Conservation (phyloP, 345 rosid species). For the Kandelia obovata region DNA sequence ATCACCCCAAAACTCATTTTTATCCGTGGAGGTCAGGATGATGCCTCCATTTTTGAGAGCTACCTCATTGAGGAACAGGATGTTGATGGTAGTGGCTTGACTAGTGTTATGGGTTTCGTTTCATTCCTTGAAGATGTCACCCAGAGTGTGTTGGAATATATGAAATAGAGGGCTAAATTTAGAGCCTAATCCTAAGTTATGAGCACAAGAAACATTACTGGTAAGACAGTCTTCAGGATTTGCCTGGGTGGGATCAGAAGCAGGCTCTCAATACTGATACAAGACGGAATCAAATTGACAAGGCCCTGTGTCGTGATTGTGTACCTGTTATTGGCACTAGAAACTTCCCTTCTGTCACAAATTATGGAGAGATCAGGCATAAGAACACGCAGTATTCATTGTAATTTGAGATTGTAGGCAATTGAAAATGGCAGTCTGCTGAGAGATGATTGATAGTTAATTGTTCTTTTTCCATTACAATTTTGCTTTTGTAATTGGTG, state of each 20-base stretch:
- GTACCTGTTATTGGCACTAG: constrained; percentile 3
- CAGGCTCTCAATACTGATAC: too few relatives aligned
- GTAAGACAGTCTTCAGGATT: too few relatives aligned
- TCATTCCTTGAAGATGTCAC: constrained; percentile 86
- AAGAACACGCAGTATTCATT: constrained; percentile 6
- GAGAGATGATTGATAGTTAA: too few relatives aligned
- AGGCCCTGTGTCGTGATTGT: background rate
- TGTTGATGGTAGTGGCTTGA: constrained; percentile 80
- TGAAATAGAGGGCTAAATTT: constrained; percentile 44
- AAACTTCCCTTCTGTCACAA: background rate
- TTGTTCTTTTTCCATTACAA: background rate
- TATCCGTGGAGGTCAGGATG: constrained; percentile 77
- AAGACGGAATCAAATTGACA: constrained; percentile 1
- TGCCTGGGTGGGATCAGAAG: too few relatives aligned
- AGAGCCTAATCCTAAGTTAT: too few relatives aligned
- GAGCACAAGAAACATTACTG: too few relatives aligned
- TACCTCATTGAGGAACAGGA: constrained; percentile 95
- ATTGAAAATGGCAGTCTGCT: background rate
- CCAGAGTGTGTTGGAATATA: constrained; percentile 72
- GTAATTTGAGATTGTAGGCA: constrained; percentile 10
- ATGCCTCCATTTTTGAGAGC: constrained; percentile 78
- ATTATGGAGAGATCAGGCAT: constrained; percentile 7
- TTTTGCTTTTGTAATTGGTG: background rate
- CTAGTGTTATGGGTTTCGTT: constrained; percentile 86
- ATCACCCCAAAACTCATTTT: constrained; percentile 83